Evolutionary conservation across 2,329 filamentous ascomycete species (phyloP).

Genomic region (Microascus cirrosus): DNA sequence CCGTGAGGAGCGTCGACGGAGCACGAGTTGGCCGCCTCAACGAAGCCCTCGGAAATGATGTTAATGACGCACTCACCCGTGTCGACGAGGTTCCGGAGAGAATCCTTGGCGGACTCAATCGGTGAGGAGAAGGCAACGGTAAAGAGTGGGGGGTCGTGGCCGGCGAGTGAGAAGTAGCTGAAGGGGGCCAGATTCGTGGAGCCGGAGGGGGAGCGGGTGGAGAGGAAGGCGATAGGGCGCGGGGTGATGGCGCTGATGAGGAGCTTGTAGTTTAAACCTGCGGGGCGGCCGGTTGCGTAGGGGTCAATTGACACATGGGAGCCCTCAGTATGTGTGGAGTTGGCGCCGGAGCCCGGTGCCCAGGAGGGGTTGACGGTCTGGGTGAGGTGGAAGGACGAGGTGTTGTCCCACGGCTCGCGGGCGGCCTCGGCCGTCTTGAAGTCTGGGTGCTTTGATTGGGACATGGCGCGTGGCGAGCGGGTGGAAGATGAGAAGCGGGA

Average conservation of each 20-base stretch:
- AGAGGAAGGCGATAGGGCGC: constrained; percentile 62
- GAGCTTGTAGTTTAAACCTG: constrained; percentile 78
- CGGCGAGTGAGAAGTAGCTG: constrained; percentile 74
- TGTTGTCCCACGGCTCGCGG: constrained; percentile 47
- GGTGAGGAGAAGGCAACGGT: constrained; percentile 40
- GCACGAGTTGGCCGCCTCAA: constrained; percentile 81
- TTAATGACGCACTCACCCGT: constrained; percentile 73
- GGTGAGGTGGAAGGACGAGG: constrained; percentile 39
- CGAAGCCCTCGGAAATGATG: constrained; percentile 72
- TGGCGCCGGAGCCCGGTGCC: constrained; percentile 55
- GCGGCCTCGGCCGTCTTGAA: constrained; percentile 62
- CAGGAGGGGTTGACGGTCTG: constrained; percentile 56
- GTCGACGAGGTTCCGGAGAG: constrained; percentile 61
- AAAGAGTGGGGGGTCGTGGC: constrained; percentile 81
- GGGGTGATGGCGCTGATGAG: constrained; percentile 76
- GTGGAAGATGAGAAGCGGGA: constrained; percentile 1
- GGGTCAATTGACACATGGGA: constrained; percentile 72
- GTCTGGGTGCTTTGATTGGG: constrained; percentile 32
- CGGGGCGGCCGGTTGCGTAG: constrained; percentile 55
- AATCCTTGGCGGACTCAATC: constrained; percentile 58
- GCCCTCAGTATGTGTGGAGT: constrained; percentile 26
- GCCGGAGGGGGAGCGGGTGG: constrained; percentile 48
- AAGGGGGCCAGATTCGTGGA: constrained; percentile 72
- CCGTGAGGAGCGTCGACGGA: constrained; percentile 69
- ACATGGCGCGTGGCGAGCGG: constrained; percentile 2